Percentiles rank a stretch among this genome's conserved stretches.
These are phyloP conservation scores for Elymus sibiricus DNA, from an alignment of 176 grass and related monocot species.

Conservation along the genomic window DNA sequence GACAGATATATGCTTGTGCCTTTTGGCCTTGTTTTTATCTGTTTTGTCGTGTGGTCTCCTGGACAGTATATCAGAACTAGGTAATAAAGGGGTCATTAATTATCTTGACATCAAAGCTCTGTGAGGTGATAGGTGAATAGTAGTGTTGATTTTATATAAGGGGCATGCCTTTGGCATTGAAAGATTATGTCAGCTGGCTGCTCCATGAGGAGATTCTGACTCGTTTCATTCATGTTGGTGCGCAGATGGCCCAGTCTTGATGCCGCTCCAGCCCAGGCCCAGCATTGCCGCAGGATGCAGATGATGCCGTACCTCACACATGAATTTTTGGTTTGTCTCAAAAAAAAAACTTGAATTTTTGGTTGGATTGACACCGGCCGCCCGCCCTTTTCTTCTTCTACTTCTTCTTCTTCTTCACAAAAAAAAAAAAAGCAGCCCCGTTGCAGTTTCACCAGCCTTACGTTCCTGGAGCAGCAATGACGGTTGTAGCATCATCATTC, in stretches of 20 bases:
- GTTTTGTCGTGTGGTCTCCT: background rate
- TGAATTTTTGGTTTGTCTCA: background rate
- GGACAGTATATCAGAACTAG: background rate
- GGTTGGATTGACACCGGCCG: background rate
- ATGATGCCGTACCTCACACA: background rate
- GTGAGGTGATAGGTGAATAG: background rate
- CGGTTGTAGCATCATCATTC: too few relatives aligned
- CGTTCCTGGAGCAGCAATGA: constrained; percentile 6
- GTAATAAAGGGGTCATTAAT: background rate
- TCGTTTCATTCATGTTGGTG: background rate
- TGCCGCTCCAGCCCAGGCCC: background rate
- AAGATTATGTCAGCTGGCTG: background rate
- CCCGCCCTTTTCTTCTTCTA: background rate
- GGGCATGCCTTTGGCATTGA: background rate
- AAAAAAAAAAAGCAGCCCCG: too few relatives aligned
- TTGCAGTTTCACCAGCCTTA: background rate
- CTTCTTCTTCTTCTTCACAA: too few relatives aligned
- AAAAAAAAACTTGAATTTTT: background rate
- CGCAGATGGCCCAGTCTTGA: constrained; percentile 26
- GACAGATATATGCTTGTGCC: background rate
- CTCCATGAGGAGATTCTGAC: constrained; percentile 11
- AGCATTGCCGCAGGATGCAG: background rate
- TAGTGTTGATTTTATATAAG: background rate
- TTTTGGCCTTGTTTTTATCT: background rate
- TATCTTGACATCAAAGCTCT: background rate